Conservation (phyloP, 106 monocot genomes). For the Dendrobium chrysotoxum region DNA sequence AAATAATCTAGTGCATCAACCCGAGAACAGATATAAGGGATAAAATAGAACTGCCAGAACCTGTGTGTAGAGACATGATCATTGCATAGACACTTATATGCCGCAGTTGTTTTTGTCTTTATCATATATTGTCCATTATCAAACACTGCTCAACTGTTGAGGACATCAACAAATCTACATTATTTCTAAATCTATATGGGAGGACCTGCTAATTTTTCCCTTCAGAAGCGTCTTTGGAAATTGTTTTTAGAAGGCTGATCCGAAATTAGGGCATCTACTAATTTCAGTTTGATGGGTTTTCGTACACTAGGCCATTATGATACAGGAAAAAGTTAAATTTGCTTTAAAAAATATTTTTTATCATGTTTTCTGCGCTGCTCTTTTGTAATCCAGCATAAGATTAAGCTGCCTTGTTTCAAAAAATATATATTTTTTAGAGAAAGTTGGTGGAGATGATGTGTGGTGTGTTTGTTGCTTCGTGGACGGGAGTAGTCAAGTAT, state of each 20-base stretch:
- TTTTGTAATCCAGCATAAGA: not conserved
- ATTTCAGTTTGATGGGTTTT: not conserved
- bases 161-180: not conserved
- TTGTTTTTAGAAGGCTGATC: not conserved
- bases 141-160: not conserved
- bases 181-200: not conserved
- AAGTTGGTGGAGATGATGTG: constrained; percentile 95
- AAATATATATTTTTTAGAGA: constrained; percentile 37
- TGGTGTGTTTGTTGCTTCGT: constrained; percentile 91
- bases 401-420: not conserved
- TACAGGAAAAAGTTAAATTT: not conserved
- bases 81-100: not conserved
- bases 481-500: constrained; percentile 96
- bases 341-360: not conserved
- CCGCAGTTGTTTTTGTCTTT: not conserved
- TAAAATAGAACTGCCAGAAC: not conserved
- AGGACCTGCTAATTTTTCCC: not conserved
- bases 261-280: not conserved
- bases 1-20: not conserved
- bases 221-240: not conserved
- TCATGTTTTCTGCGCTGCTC: not conserved
- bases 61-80: not conserved
- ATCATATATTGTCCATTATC: not conserved
- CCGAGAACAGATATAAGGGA: not conserved
- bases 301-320: not conserved